A percentile compares a stretch with the other conserved stretches of the same genome.
Evolutionary conservation across 352 stramenopile genomes (phyloP).

Genomic region (Phytophthora pluvialis): DNA sequence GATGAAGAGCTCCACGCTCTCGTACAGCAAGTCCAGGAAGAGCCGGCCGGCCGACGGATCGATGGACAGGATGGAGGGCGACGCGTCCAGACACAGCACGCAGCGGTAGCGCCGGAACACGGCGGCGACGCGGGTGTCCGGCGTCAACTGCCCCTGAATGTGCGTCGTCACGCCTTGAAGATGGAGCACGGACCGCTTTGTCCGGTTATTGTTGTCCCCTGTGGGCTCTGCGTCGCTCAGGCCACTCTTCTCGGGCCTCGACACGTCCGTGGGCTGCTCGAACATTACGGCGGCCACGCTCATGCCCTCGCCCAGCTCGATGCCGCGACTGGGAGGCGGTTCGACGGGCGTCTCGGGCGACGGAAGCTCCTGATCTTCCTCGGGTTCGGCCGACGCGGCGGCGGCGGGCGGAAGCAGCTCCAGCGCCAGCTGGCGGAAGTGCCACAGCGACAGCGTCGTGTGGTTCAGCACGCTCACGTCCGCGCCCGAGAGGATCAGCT

Average conservation of each 20-base stretch:
- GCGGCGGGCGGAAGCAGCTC: constrained; percentile 47
- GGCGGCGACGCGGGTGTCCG: constrained; percentile 54
- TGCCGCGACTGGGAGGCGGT: constrained; percentile 4
- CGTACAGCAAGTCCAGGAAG: constrained; percentile 84
- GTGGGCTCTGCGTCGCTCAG: constrained; percentile 1
- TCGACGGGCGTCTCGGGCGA: not conserved
- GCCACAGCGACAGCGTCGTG: constrained; percentile 79
- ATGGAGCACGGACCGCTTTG: constrained; percentile 23
- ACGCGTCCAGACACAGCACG: constrained; percentile 85
- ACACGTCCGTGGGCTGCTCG: constrained; percentile 11
- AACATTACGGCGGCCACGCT: constrained; percentile 55
- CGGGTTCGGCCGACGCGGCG: constrained; percentile 8
- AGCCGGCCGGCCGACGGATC: constrained; percentile 72
- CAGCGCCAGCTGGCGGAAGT: constrained; percentile 71
- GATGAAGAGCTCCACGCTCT: constrained; percentile 84
- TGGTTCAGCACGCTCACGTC: constrained; percentile 80
- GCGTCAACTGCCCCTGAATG: constrained; percentile 48
- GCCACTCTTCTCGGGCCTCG: constrained; percentile 7
- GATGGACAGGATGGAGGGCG: constrained; percentile 84
- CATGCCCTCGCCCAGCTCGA: constrained; percentile 82
- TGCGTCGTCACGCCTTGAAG: constrained; percentile 27
- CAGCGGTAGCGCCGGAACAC: constrained; percentile 84
- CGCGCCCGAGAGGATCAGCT: constrained; percentile 60
- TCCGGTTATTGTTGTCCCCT: constrained; percentile 17
- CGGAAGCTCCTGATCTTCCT: constrained; percentile 26